These are phyloP conservation scores for Toxoplasma gondii DNA, from an alignment of 169 alveolate species.

Conservation along the genomic window DNA sequence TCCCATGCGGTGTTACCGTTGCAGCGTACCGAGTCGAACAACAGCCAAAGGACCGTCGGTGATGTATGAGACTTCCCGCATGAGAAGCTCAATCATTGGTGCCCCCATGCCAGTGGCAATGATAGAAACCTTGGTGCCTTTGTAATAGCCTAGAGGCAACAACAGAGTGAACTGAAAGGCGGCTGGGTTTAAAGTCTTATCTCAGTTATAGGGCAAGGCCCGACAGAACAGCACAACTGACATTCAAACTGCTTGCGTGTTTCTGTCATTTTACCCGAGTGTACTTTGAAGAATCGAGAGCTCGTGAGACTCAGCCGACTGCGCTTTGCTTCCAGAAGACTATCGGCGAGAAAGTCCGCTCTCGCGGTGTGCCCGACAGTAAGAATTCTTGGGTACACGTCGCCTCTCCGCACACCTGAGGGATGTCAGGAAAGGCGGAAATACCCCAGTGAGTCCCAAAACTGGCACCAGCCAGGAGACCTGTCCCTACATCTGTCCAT, in stretches of 20 bases:
- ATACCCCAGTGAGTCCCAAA: neutral
- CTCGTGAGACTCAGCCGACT: slow-evolving; percentile 57
- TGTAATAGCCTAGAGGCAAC: slow-evolving; percentile 60
- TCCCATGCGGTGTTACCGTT: neutral
- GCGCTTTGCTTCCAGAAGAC: slow-evolving; percentile 61
- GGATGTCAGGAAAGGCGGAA: neutral
- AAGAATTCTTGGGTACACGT: slow-evolving; percentile 59
- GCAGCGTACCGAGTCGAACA: slow-evolving; percentile 68
- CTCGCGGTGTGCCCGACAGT: slow-evolving; percentile 69
- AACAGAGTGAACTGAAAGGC: neutral
- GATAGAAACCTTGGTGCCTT: slow-evolving; percentile 67
- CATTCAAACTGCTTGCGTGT: no score
- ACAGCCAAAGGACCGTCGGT: slow-evolving; percentile 72
- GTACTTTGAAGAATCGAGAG: slow-evolving; percentile 63
- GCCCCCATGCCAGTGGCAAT: slow-evolving; percentile 74
- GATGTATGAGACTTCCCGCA: slow-evolving; percentile 69
- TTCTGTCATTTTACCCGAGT: slow-evolving; percentile 53
- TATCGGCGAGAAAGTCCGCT: slow-evolving; percentile 68
- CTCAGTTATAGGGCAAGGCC: no score
- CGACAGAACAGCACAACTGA: no score
- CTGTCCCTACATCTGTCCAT: no score
- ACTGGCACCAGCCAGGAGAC: neutral
- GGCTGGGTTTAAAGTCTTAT: neutral
- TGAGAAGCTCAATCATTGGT: slow-evolving; percentile 72
- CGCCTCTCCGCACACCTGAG: slow-evolving; percentile 41